Percentiles rank a stretch among this genome's conserved stretches.
Conservation (phyloP, 441 rosid species). For the Rhodomyrtus psidioides region DNA sequence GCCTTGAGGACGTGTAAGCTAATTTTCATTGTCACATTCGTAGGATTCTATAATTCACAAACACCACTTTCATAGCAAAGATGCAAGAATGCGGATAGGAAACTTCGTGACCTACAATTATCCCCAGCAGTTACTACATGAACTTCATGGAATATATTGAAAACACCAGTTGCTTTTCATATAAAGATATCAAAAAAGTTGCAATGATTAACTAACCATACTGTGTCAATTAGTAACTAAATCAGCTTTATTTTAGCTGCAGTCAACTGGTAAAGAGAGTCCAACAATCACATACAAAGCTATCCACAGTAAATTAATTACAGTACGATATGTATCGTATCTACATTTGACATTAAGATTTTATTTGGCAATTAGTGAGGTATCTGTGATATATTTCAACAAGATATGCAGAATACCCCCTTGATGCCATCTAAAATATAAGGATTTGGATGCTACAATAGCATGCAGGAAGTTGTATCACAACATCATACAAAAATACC, state of each 20-base stretch:
- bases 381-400: neutral
- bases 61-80: neutral
- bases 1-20: neutral
- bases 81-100: neutral
- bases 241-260: neutral
- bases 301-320: neutral
- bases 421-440: neutral
- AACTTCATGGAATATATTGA: neutral
- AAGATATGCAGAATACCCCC: neutral
- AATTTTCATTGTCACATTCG: neutral
- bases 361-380: neutral
- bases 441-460: neutral
- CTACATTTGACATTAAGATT: neutral
- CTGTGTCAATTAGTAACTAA: neutral
- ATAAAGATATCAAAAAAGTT: neutral
- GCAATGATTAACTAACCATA: neutral
- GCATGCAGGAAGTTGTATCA: neutral
- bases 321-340: neutral
- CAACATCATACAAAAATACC: constrained; percentile 24
- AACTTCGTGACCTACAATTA: neutral
- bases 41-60: neutral
- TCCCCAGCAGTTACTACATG: neutral
- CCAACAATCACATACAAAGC: neutral
- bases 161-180: neutral
- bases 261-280: neutral